A percentile compares a stretch with the other conserved stretches of the same genome.
These are phyloP conservation scores for Metschnikowia picachoensis DNA, from an alignment of 805 yeast species.

Conservation along the genomic window DNA sequence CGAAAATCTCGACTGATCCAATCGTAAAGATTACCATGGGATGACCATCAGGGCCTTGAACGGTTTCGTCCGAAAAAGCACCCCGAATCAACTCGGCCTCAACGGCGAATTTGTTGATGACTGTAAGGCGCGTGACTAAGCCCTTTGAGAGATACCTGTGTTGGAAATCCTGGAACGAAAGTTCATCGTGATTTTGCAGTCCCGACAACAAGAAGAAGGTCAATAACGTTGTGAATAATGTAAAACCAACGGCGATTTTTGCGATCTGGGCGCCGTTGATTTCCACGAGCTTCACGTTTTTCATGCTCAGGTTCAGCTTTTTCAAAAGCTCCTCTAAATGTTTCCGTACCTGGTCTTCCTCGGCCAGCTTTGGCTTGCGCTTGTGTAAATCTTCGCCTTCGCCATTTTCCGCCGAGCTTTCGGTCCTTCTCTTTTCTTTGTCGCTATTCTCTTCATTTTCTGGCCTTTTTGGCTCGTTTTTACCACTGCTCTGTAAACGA, in stretches of 20 bases:
- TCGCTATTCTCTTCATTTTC: slow-evolving; percentile 6
- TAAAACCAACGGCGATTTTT: slow-evolving; percentile 11
- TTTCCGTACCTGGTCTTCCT: slow-evolving; percentile 33
- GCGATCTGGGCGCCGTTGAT: slow-evolving; percentile 14
- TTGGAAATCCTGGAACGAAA: slow-evolving; percentile 79
- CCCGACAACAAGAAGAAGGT: slow-evolving; percentile 12
- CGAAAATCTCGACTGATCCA: slow-evolving; percentile 83
- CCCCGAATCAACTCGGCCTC: slow-evolving; percentile 58
- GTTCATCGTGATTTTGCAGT: slow-evolving; percentile 23
- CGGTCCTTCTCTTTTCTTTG: neutral
- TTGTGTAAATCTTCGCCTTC: neutral
- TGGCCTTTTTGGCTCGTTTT: slow-evolving; percentile 15
- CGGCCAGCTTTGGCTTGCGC: slow-evolving; percentile 13
- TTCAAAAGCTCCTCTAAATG: slow-evolving; percentile 30
- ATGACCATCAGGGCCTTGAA: slow-evolving; percentile 32
- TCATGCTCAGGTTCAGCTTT: slow-evolving; percentile 27
- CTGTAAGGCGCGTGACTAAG: slow-evolving; percentile 67
- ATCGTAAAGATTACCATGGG: slow-evolving; percentile 71
- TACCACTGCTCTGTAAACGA: neutral
- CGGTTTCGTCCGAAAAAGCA: slow-evolving; percentile 40
- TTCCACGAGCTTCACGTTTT: slow-evolving; percentile 30
- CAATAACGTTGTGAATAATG: slow-evolving; percentile 20
- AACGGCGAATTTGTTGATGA: slow-evolving; percentile 68
- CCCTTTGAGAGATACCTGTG: slow-evolving; percentile 75
- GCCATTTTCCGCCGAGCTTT: neutral